These are phyloP conservation scores for Neurospora terricola DNA, from an alignment of 495 filamentous ascomycete genomes.

Conservation along the genomic window DNA sequence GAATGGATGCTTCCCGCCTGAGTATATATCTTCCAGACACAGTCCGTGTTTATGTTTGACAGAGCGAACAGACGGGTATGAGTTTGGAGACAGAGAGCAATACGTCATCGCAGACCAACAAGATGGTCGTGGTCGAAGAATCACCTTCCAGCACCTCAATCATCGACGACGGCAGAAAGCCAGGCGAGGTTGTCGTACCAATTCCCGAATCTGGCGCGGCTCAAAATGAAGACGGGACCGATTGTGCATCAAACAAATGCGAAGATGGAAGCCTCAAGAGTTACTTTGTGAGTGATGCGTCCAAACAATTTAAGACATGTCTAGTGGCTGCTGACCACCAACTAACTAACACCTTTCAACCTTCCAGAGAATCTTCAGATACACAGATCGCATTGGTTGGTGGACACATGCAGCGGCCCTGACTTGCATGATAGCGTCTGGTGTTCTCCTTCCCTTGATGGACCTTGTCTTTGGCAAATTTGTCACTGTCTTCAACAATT, in stretches of 20 bases:
- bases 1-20: not conserved
- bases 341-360: not conserved
- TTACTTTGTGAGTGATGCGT: not conserved
- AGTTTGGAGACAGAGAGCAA: not conserved
- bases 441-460: slow-evolving; percentile 26
- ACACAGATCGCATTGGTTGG: slow-evolving; percentile 9
- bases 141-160: not conserved
- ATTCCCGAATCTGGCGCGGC: not conserved
- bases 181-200: not conserved
- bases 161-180: not conserved
- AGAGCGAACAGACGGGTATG: not conserved
- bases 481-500: slow-evolving; percentile 22
- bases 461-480: slow-evolving; percentile 24
- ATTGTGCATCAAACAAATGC: not conserved
- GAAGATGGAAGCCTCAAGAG: not conserved
- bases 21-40: not conserved
- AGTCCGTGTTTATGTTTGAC: not conserved
- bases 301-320: not conserved
- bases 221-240: not conserved
- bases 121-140: not conserved
- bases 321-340: not conserved
- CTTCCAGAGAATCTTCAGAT: slow-evolving; percentile 11
- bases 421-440: slow-evolving; percentile 17
- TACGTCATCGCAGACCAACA: not conserved
- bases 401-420: slow-evolving; percentile 6